Evolutionary conservation across 1,284 basidiomycete species (phyloP).

Genomic region (Boletellus deceptivus): DNA sequence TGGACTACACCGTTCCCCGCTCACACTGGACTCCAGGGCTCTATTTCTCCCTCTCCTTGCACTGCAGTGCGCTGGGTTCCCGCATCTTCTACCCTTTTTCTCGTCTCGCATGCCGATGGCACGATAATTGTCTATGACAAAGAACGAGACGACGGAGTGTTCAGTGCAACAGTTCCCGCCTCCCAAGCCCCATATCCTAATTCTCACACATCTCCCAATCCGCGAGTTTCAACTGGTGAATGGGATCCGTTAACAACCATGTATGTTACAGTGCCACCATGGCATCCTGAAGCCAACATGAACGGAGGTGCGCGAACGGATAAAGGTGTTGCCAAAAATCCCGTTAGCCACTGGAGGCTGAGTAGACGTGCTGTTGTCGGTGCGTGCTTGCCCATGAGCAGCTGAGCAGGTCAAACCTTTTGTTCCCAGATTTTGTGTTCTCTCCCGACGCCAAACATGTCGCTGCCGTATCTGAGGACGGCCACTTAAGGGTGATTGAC

Average conservation of each 20-base stretch:
- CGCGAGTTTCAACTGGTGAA: constrained; percentile 28
- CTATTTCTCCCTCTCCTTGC: constrained; percentile 26
- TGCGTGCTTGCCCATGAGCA: constrained; percentile 36
- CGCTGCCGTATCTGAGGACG: constrained; percentile 86
- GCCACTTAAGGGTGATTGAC: constrained; percentile 85
- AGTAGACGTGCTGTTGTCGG: constrained; percentile 72
- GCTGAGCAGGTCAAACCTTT: constrained; percentile 1
- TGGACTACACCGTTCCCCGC: constrained; percentile 18
- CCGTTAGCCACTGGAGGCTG: constrained; percentile 82
- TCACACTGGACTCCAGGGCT: constrained; percentile 14
- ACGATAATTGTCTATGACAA: constrained; percentile 87
- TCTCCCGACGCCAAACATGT: constrained; percentile 87
- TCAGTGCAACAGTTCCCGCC: constrained; percentile 58
- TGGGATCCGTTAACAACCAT: constrained; percentile 78
- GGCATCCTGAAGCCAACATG: constrained; percentile 62
- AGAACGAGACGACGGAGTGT: constrained; percentile 82
- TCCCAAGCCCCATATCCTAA: constrained; percentile 16
- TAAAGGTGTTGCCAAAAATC: constrained; percentile 74
- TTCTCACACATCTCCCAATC: constrained; percentile 14
- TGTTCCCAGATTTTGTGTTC: constrained; percentile 76
- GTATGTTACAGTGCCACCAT: constrained; percentile 78
- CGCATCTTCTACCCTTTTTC: constrained; percentile 77
- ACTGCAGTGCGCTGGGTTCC: constrained; percentile 88
- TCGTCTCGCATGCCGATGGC: constrained; percentile 90
- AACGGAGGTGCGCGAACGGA: constrained; percentile 42